Evolutionary conservation across 306 rosid genomes (phyloP).

Genomic region (Prunus mira): DNA sequence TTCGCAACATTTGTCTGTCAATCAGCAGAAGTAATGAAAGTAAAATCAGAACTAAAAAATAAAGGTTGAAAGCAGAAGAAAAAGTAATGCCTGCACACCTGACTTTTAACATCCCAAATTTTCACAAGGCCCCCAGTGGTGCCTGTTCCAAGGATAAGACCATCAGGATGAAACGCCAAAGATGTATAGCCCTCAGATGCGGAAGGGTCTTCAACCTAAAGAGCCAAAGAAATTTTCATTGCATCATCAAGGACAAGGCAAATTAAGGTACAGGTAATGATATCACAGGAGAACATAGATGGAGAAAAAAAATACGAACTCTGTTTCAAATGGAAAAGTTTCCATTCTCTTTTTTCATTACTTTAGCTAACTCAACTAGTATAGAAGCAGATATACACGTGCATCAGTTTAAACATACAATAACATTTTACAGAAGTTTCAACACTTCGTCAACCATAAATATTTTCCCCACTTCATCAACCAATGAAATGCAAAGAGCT

Average conservation of each 20-base stretch:
- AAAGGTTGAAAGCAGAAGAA: not conserved
- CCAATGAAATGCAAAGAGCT: not conserved
- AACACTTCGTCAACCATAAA: not conserved
- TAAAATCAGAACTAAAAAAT: not conserved
- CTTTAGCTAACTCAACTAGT: not conserved
- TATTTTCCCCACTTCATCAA: not conserved
- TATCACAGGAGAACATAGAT: not conserved
- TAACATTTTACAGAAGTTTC: not conserved
- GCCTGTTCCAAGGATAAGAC: conserved; percentile 99
- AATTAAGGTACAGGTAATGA: not conserved
- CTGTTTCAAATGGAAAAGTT: not conserved
- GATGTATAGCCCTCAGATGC: conserved; percentile 85
- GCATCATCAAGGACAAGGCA: not conserved
- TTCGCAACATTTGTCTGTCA: conserved; percentile 85
- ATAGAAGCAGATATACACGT: not conserved
- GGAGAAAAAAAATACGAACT: not conserved
- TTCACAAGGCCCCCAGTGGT: conserved; percentile 81
- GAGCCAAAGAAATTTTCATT: conserved; percentile 9
- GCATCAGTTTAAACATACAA: not conserved
- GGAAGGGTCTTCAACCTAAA: conserved; percentile 72
- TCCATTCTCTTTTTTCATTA: not conserved
- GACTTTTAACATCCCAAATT: conserved; percentile 99
- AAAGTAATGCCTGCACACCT: conserved; percentile 42
- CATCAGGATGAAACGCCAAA: conserved; percentile 99
- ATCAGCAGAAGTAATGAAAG: conserved; percentile 20